phyloP scores from a whole-genome alignment of 345 rosid species.

The Corchorus capsularis region DNA sequence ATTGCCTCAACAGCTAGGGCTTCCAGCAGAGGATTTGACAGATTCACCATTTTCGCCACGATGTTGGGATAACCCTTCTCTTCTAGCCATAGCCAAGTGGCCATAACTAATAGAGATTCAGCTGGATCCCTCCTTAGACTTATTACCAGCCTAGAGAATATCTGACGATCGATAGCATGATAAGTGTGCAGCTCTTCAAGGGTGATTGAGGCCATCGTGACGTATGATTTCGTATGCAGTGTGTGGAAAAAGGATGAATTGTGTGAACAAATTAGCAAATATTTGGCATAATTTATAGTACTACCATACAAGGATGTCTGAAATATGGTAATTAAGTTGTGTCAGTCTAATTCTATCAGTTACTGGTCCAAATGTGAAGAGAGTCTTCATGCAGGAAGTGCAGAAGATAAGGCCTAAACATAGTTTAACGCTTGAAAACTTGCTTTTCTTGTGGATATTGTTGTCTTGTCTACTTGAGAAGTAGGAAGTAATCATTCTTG shows the following conservation, averaged over 20 bases:
- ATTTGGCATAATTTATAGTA: not conserved
- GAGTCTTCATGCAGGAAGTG: not conserved
- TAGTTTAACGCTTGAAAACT: not conserved
- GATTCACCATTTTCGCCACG: conserved; percentile 23
- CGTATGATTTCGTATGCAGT: not conserved
- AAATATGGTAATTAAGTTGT: conserved; percentile 13
- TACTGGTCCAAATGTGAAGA: conserved; percentile 14
- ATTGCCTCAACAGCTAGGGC: conserved; percentile 37
- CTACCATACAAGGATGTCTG: not conserved
- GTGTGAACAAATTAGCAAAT: not conserved
- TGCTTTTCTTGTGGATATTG: not conserved
- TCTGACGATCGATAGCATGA: conserved; percentile 42
- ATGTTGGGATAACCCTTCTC: conserved; percentile 40
- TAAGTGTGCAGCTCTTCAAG: conserved; percentile 35
- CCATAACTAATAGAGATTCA: conserved; percentile 40
- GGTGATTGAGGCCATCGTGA: conserved; percentile 32
- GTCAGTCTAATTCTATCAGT: not conserved
- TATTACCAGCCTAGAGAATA: conserved; percentile 42
- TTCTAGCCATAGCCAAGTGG: conserved; percentile 56
- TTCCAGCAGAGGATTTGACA: conserved; percentile 29
- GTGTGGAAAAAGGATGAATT: not conserved
- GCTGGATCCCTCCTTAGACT: conserved; percentile 32
- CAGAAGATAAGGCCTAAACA: not conserved
- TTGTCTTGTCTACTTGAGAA: not conserved
- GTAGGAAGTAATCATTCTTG: not conserved